Base-by-base conservation (phyloP, 192 early-diverging fungal species). In the Gonapodya prolifera region DNA sequence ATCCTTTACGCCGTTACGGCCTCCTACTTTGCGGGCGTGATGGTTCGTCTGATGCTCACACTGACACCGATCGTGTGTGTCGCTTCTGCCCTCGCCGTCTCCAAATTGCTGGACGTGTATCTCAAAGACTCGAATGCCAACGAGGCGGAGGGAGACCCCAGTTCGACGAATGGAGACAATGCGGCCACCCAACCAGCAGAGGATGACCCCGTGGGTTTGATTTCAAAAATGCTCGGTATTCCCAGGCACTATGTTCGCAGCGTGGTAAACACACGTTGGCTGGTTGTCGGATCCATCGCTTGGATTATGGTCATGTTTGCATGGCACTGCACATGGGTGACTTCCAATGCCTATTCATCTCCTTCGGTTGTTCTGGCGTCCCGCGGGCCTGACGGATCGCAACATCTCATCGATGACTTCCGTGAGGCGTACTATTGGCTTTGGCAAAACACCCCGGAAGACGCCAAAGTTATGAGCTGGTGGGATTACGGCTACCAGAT, bases 401-500 rank as follows among this genome's bases (percentile, higher is more conserved):
- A 93, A 35, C 84, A 90, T 76, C 98, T 99, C 78, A 99, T 99
- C 84, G 98, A 99, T 77, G 98, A 99, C 82, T 99, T 99, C 91
- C 90, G 98, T 81, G 98, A 99, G 83, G 97, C 98, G 0, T 99
- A 99, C 88, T 98, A 98, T 84, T 99, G 98, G 98, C 89, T 99
- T 61, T 90, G 96, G 78, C 92, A 97, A 82, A 99, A 99, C 86
- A 97, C 98, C 0, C 84, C 90, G 61, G 85, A 92, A 23, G 91
- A 97, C 75, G 93, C 95, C 73, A 97, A 95, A 85, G 91, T 99
- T 76, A 91, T 99, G 85, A 94, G 96, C 13, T 99, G 98, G 98
- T 99, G 98, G 98, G 98, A 99, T 86, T 99, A 99, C 81, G 98
- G 98, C 0, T 99, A 99, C 85, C 98, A 99, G 85, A 93, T 99